A percentile compares a stretch with the other conserved stretches of the same genome.
Conservation (phyloP, 106 monocot species). For the Dactylorhiza incarnata region DNA sequence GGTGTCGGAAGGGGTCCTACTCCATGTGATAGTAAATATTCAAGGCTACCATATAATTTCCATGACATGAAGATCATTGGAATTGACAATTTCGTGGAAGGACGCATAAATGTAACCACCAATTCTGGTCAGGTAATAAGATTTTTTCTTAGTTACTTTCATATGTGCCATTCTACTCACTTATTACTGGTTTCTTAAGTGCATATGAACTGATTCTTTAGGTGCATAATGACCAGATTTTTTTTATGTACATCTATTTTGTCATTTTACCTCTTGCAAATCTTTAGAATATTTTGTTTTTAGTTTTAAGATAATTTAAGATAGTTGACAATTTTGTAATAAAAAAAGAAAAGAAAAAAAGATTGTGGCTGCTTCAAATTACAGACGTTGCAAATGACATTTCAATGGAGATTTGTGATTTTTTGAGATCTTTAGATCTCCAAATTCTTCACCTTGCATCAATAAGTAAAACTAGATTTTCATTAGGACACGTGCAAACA, state of each 20-base stretch:
- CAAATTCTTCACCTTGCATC: too few relatives aligned
- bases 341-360: too few relatives aligned
- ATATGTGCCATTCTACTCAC: background rate
- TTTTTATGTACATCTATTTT: background rate
- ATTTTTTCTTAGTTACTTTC: background rate
- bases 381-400: too few relatives aligned
- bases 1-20: conserved; percentile 21
- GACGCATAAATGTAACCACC: conserved; percentile 54
- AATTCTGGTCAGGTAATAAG: conserved; percentile 59
- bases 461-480: too few relatives aligned
- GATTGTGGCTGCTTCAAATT: too few relatives aligned
- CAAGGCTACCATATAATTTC: conserved; percentile 5
- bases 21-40: conserved; percentile 13
- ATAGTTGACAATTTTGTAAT: background rate
- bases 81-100: conserved; percentile 69
- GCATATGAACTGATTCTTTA: background rate
- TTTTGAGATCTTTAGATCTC: too few relatives aligned
- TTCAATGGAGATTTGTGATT: too few relatives aligned
- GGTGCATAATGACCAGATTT: background rate
- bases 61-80: conserved; percentile 51
- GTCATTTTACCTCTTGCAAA: background rate
- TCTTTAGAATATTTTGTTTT: background rate
- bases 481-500: too few relatives aligned
- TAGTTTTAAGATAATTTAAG: background rate
- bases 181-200: background rate